These are phyloP conservation scores for Coelastrella sp. DNA, from an alignment of 139 green algal genomes.

Conservation along the genomic window DNA sequence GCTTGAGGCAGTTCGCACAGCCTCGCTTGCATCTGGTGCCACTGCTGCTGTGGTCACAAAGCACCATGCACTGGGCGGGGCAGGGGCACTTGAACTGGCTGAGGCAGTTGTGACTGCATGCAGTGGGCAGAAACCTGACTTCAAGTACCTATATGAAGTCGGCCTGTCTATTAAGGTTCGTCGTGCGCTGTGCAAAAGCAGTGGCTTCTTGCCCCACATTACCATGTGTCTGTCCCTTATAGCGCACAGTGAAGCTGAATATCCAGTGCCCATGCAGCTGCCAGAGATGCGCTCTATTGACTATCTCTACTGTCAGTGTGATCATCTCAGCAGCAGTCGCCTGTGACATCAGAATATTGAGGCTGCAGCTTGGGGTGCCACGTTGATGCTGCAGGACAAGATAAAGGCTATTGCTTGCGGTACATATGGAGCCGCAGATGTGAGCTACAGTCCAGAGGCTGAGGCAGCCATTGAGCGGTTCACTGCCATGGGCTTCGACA, in stretches of 20 bases:
- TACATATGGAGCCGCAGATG: conserved; percentile 87
- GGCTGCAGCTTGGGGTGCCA: conserved; percentile 34
- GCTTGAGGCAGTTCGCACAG: conserved; percentile 68
- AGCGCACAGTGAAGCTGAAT: too few relatives aligned
- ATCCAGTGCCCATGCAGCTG: too few relatives aligned
- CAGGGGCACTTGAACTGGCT: conserved; percentile 87
- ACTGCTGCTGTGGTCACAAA: conserved; percentile 85
- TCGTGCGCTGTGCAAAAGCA: too few relatives aligned
- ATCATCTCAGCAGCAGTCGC: too few relatives aligned
- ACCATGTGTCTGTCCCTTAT: too few relatives aligned
- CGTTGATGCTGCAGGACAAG: conserved; percentile 81
- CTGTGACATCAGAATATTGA: neutral
- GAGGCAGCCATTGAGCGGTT: conserved; percentile 76
- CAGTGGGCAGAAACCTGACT: conserved; percentile 58
- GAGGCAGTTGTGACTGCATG: conserved; percentile 88
- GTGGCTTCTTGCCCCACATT: too few relatives aligned
- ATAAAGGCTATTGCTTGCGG: conserved; percentile 92
- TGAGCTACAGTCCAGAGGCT: conserved; percentile 89
- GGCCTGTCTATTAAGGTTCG: conserved; percentile 82
- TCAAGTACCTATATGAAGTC: conserved; percentile 92
- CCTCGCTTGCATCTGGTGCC: conserved; percentile 77
- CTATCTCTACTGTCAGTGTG: too few relatives aligned
- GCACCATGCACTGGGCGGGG: conserved; percentile 92
- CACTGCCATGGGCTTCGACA: conserved; percentile 87
- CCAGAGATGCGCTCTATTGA: too few relatives aligned